Percentiles rank a stretch among this genome's conserved stretches.
Conservation (phyloP, 1,284 basidiomycete species). For the Xerocomus minutiporus region DNA sequence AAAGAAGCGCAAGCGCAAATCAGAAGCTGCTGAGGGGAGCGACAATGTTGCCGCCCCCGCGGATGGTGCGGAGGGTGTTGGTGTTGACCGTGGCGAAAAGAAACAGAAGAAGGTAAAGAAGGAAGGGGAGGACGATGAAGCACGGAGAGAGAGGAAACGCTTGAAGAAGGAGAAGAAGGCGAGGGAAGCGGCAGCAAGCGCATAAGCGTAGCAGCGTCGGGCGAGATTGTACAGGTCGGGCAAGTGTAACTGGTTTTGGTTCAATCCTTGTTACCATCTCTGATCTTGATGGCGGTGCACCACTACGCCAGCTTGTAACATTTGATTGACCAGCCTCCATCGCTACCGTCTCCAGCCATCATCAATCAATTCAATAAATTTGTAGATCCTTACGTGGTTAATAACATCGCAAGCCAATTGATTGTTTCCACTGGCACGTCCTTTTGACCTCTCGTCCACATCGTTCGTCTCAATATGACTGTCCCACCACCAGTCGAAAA, state of each 20-base stretch:
- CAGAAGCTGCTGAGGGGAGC: slow-evolving; percentile 47
- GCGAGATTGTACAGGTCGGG: neutral
- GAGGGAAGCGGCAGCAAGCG: slow-evolving; percentile 40
- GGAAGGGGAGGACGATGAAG: slow-evolving; percentile 55
- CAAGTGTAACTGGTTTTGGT: neutral
- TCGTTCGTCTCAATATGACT: slow-evolving; percentile 8
- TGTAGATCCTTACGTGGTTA: neutral
- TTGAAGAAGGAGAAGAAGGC: slow-evolving; percentile 72
- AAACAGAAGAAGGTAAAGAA: slow-evolving; percentile 46
- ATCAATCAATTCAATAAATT: slow-evolving; percentile 13
- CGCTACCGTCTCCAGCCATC: slow-evolving; percentile 4
- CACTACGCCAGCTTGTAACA: neutral
- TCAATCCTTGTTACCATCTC: slow-evolving; percentile 9
- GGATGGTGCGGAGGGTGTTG: slow-evolving; percentile 27
- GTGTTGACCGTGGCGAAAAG: slow-evolving; percentile 45
- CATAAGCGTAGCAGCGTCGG: slow-evolving; percentile 4
- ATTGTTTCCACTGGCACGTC: neutral
- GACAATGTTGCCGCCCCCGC: slow-evolving; percentile 39
- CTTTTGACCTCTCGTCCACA: neutral
- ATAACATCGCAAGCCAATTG: slow-evolving; percentile 1
- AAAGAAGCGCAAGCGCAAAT: slow-evolving; percentile 73
- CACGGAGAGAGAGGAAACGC: slow-evolving; percentile 54
- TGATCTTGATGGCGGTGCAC: slow-evolving; percentile 17
- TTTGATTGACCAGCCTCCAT: slow-evolving; percentile 4
- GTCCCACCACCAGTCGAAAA: slow-evolving; percentile 12